Evolutionary conservation across 352 stramenopile species (phyloP), one percentile per base, ranked within the genome.

Genomic region (Phytopythium mirpurense): DNA sequence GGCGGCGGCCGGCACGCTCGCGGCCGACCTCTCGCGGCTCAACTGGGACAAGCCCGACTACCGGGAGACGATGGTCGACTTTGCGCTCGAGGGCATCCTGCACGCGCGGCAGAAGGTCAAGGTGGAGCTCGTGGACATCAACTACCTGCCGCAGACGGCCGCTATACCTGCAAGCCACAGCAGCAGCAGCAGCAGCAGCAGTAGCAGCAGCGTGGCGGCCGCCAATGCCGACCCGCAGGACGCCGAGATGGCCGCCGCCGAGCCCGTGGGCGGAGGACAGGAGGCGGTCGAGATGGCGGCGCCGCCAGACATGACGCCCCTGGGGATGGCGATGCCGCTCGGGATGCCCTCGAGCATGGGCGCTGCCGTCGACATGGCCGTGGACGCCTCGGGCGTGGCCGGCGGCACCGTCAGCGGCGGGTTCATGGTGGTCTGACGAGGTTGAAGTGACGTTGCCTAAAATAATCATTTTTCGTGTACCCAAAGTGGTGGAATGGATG

Each of bases 1-100:
- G 26, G 54, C 65, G 5, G 60, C 60, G 19, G 51, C 60, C 1
- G 56, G 59, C 34, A 65, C 69, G 10, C 43, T 87, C 23, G 67
- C 63, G 31, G 50, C 60, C 0, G 74, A 84, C 48, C 48, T 88
- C 14, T 54, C 51, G 19, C 57, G 56, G 43, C 54, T 85, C 27
- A 86, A 84, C 53, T 88, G 74, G 74, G 77, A 83, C 51, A 88
- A 84, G 53, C 70, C 71, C 16, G 74, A 83, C 59, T 83, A 83
- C 38, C 72, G 70, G 5, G 60, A 81, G 58, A 78, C 73, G 16
- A 74, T 76, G 63, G 53, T 87, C 15, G 73, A 87, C 58, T 81
- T 85, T 44, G 63, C 73, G 19, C 68, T 87, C 21, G 76, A 87
- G 54, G 76, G 76, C 3, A 85, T 87, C 37, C 57, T 87, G 37